Conservation (phyloP, 768 basidiomycete species). For the Termitomyces sp. region DNA sequence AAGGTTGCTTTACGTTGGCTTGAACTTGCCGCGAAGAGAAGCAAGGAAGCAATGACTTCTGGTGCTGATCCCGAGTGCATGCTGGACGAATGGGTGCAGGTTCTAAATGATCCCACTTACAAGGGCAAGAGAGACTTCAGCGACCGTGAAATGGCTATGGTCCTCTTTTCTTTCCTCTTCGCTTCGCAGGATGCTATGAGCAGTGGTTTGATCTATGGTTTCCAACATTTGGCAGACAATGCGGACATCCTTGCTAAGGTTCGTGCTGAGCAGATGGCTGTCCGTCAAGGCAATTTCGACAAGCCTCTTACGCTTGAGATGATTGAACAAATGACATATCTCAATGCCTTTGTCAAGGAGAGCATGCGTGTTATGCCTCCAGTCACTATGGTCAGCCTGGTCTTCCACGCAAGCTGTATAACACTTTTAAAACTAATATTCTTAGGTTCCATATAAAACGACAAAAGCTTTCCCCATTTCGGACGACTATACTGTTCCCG, state of each 20-base stretch:
- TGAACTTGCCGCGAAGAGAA: conserved; percentile 68
- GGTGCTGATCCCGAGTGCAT: conserved; percentile 84
- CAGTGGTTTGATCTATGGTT: conserved; percentile 90
- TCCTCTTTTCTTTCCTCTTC: conserved; percentile 94
- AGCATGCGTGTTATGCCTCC: conserved; percentile 89
- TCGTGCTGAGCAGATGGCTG: conserved; percentile 82
- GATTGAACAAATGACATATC: conserved; percentile 90
- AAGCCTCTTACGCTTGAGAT: conserved; percentile 80
- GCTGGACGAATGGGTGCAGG: conserved; percentile 87
- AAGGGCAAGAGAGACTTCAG: conserved; percentile 87
- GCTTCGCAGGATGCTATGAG: conserved; percentile 99
- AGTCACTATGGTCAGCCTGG: conserved; percentile 79
- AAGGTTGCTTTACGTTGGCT: conserved; percentile 82
- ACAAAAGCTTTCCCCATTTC: conserved; percentile 90
- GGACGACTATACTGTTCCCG: conserved; percentile 88
- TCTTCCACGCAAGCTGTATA: not conserved
- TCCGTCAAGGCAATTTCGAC: conserved; percentile 74
- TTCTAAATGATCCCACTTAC: conserved; percentile 57
- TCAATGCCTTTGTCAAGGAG: conserved; percentile 91
- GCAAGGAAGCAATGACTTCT: conserved; percentile 77
- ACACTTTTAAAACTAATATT: not conserved
- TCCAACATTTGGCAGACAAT: conserved; percentile 94
- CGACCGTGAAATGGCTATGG: conserved; percentile 95
- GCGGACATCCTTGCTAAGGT: conserved; percentile 87
- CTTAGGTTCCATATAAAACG: conserved; percentile 87